These are phyloP conservation scores for Collybia mongolica DNA, from an alignment of 768 basidiomycete genomes.

Conservation along the genomic window DNA sequence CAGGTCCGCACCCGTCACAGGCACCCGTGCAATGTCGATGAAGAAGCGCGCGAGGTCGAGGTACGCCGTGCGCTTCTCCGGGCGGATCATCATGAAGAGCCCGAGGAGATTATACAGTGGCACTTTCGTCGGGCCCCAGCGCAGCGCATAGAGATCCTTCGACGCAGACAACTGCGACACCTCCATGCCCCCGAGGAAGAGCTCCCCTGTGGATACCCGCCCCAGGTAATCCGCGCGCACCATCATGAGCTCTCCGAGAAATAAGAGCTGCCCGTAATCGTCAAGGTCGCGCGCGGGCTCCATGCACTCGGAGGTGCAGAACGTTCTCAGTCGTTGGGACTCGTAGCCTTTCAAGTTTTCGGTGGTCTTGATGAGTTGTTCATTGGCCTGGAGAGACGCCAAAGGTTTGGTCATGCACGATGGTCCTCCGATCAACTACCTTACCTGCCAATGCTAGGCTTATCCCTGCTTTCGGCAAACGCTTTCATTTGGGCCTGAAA, in stretches of 20 bases:
- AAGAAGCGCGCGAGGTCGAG: constrained; percentile 32
- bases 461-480: constrained; percentile 2
- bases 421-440: not conserved
- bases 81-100: constrained; percentile 24
- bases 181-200: not conserved
- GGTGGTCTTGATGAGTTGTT: constrained; percentile 27
- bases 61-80: constrained; percentile 16
- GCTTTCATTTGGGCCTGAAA: not conserved
- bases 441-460: constrained; percentile 23
- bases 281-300: constrained; percentile 35
- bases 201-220: constrained; percentile 15
- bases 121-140: constrained; percentile 39
- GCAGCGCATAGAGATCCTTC: constrained; percentile 27
- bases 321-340: constrained; percentile 34
- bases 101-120: constrained; percentile 38
- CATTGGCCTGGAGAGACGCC: constrained; percentile 17
- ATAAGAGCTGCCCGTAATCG: constrained; percentile 24
- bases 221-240: constrained; percentile 23
- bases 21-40: constrained; percentile 29
- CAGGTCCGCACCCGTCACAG: constrained; percentile 35
- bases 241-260: constrained; percentile 20
- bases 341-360: constrained; percentile 33
- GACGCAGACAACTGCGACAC: constrained; percentile 17
- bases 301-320: constrained; percentile 32
- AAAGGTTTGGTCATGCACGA: not conserved